These are phyloP conservation scores for Durotheca rogersii DNA, from an alignment of 495 filamentous ascomycete species.

Conservation along the genomic window DNA sequence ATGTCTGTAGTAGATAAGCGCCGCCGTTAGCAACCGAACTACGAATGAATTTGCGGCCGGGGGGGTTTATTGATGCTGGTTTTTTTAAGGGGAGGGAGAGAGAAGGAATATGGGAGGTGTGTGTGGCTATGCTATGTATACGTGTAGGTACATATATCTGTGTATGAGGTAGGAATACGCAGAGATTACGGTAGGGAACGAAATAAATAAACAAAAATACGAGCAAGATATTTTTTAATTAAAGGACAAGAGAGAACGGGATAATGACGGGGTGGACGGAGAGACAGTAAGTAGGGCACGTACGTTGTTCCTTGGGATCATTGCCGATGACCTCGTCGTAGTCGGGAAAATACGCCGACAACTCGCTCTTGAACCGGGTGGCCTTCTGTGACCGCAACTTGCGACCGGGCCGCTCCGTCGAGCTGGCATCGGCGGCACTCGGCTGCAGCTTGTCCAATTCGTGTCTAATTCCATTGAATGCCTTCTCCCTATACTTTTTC, in stretches of 20 bases:
- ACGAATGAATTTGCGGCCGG: no score
- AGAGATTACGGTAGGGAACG: no score
- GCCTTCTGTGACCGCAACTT: slow-evolving; percentile 58
- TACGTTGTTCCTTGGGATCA: slow-evolving; percentile 74
- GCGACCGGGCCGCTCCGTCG: slow-evolving; percentile 50
- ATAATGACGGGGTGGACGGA: slow-evolving; percentile 4
- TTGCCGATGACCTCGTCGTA: slow-evolving; percentile 89
- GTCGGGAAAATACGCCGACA: slow-evolving; percentile 83
- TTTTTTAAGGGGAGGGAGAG: no score
- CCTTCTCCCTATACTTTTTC: slow-evolving; percentile 50
- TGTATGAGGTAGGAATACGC: no score
- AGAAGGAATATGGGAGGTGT: no score
- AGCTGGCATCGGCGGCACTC: slow-evolving; percentile 41
- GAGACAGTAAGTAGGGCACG: slow-evolving; percentile 37
- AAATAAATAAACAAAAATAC: no score
- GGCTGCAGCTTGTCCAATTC: slow-evolving; percentile 52
- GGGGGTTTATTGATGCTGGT: no score
- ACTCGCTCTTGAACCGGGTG: slow-evolving; percentile 77
- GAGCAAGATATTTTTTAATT: no score
- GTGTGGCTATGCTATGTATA: no score
- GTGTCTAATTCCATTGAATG: slow-evolving; percentile 54
- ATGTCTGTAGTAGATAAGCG: slow-evolving; percentile 46
- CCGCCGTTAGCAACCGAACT: background rate
- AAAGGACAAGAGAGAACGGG: no score
- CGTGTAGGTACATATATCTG: no score